A percentile compares a stretch with the other conserved stretches of the same genome.
These are phyloP conservation scores for Tricholoma matsutake DNA, from an alignment of 768 basidiomycete genomes.

Conservation along the genomic window DNA sequence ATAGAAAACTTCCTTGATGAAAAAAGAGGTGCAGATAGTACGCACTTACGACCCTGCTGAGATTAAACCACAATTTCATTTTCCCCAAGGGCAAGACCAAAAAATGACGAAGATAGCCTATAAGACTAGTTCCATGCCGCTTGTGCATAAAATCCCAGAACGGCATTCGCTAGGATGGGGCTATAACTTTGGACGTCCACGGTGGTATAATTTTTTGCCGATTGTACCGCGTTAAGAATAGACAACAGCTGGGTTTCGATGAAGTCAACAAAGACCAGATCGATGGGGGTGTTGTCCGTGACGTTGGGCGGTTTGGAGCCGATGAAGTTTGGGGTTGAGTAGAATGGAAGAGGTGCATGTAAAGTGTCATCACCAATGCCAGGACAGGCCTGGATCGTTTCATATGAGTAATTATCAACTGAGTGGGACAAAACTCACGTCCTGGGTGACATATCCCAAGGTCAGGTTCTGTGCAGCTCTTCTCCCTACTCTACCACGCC, in stretches of 20 bases:
- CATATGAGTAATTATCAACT: no score
- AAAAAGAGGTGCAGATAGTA: no score
- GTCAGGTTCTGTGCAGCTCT: slow-evolving; percentile 52
- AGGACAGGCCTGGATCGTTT: slow-evolving; percentile 52
- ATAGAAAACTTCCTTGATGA: no score
- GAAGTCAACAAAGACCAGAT: slow-evolving; percentile 77
- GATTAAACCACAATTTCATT: background rate
- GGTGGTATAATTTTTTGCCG: slow-evolving; percentile 42
- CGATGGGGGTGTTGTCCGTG: slow-evolving; percentile 49
- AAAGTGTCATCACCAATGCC: slow-evolving; percentile 71
- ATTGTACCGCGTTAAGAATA: slow-evolving; percentile 57
- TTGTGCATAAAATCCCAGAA: slow-evolving; percentile 58
- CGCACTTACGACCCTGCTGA: no score
- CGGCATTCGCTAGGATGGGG: slow-evolving; percentile 44
- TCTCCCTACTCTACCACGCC: slow-evolving; percentile 32
- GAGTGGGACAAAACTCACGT: slow-evolving; percentile 38
- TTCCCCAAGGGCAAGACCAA: background rate
- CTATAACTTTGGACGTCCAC: slow-evolving; percentile 57
- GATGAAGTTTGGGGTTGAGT: slow-evolving; percentile 54
- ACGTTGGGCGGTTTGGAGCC: slow-evolving; percentile 52
- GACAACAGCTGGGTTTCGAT: slow-evolving; percentile 49
- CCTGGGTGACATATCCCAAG: slow-evolving; percentile 71
- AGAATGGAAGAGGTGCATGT: slow-evolving; percentile 61
- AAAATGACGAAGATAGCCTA: background rate
- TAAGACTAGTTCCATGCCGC: slow-evolving; percentile 36